Evolutionary conservation across 1,139 yeast species (phyloP).

Genomic region (Candida labiduridarum): DNA sequence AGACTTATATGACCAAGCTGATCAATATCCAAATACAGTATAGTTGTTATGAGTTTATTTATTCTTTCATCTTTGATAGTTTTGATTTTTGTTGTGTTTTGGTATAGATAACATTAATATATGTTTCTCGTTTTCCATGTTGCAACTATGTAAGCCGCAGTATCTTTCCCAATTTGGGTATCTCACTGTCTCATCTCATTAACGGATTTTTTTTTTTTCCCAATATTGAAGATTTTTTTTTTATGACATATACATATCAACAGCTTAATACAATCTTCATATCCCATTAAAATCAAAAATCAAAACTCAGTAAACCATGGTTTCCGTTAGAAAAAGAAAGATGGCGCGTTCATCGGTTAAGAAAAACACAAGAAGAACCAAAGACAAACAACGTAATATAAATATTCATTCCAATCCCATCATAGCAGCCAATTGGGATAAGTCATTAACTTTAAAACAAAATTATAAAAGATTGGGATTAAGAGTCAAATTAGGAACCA

Average conservation of each 20-base stretch:
- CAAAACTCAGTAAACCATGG: constrained; percentile 42
- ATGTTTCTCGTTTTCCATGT: not conserved
- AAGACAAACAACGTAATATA: constrained; percentile 67
- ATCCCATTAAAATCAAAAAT: not conserved
- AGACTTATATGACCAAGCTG: not conserved
- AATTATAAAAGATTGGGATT: constrained; percentile 81
- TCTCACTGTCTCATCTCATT: constrained; percentile 3
- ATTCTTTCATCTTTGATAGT: not conserved
- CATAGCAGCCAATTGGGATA: constrained; percentile 90
- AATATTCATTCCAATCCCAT: constrained; percentile 74
- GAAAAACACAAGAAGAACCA: constrained; percentile 67
- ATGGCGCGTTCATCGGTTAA: constrained; percentile 71
- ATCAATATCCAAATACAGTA: not conserved
- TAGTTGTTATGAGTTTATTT: not conserved
- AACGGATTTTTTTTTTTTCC: not conserved
- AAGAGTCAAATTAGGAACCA: constrained; percentile 60
- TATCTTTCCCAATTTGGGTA: not conserved
- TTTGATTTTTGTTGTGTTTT: not conserved
- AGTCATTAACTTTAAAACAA: constrained; percentile 75
- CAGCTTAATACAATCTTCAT: not conserved
- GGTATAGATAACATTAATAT: not conserved
- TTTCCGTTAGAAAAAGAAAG: constrained; percentile 85
- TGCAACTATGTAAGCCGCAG: constrained; percentile 1
- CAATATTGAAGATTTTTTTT: not conserved
- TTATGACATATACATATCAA: too few species aligned